Base-by-base conservation (phyloP, 345 rosid species). In the Heritiera littoralis region DNA sequence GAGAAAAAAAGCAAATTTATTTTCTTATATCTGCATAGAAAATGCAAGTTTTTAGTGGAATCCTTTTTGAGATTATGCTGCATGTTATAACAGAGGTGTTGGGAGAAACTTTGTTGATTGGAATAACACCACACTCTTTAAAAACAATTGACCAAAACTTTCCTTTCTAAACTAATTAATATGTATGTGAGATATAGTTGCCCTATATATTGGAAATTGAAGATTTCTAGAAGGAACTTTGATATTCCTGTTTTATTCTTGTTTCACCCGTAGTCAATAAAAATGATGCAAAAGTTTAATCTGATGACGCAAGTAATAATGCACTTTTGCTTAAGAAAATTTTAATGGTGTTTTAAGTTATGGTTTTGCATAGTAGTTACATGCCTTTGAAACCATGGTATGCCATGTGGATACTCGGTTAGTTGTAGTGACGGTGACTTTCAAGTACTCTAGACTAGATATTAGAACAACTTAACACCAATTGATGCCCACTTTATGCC, bases 331-430 rank as follows among this genome's bases (percentile, higher is more conserved):
- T 18, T 41, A 54, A 35, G 14, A 55, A 35, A 35, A n/a, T 72
- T 4, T 51, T 41, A 51, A 7, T 30, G 23, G 43, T 14, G 13
- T 30, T 70, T 28, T 28, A 28, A 30, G 75, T 51, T 30, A 14
- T 13, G 52, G 58, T 20, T 8, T 43, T 38, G 40, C 2, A 13
- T 46, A 7, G 9, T 46, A 6, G 55, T 48, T 30, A 14, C 43
- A 51, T 51, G 45, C 28, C 32, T 71, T 30, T 28, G 35, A 70
- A 71, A 49, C 23, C 75, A 71, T 71, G 40, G 41, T 15, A 30
- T 49, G 60, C 75, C 14, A 30, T 71, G 75, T 49, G 30, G 75
- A 71, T 71, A 30, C 51, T 49, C 43, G 30, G 41, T 49, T 48
- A 45, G 7, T 38, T 38, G 8, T 40, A 66, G 58, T 38, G 75